Evolutionary conservation across 2,329 filamentous ascomycete species (phyloP).

Genomic region (Aspergillus sp.): DNA sequence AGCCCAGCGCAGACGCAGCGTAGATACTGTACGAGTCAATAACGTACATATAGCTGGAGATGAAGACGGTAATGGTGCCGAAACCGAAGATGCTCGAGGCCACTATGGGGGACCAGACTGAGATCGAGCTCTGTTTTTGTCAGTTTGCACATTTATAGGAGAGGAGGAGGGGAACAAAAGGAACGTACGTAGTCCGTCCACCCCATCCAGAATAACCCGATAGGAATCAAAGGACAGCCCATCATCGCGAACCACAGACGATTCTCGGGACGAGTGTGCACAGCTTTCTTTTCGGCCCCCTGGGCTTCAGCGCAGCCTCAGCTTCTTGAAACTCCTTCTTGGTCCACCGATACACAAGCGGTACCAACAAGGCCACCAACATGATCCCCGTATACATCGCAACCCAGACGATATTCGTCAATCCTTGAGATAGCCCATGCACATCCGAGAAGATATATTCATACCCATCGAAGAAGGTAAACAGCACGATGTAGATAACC

Average conservation of each 20-base stretch:
- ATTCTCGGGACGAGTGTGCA: conserved; percentile 41
- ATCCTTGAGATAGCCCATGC: conserved; percentile 40
- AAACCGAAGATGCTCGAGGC: conserved; percentile 48
- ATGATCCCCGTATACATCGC: conserved; percentile 41
- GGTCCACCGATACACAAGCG: conserved; percentile 40
- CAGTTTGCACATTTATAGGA: background rate
- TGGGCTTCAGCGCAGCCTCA: conserved; percentile 8
- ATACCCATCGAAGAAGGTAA: conserved; percentile 41
- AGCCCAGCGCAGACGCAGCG: conserved; percentile 42
- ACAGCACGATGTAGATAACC: conserved; percentile 30
- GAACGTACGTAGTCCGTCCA: conserved; percentile 39
- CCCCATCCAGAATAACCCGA: conserved; percentile 52
- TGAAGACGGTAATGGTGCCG: conserved; percentile 44
- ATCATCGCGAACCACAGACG: conserved; percentile 49
- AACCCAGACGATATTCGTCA: conserved; percentile 45
- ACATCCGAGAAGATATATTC: conserved; percentile 45
- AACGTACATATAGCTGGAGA: conserved; percentile 49
- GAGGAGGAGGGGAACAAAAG: conserved; percentile 17
- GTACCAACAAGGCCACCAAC: conserved; percentile 33
- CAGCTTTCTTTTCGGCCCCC: background rate
- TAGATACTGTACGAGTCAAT: conserved; percentile 51
- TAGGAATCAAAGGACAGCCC: conserved; percentile 43
- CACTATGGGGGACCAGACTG: conserved; percentile 45
- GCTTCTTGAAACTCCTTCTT: conserved; percentile 38
- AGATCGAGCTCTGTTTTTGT: conserved; percentile 25